A percentile compares a stretch with the other conserved stretches of the same genome.
These are phyloP conservation scores for Mikania micrantha DNA, from an alignment of 129 eudicot species.

Conservation along the genomic window DNA sequence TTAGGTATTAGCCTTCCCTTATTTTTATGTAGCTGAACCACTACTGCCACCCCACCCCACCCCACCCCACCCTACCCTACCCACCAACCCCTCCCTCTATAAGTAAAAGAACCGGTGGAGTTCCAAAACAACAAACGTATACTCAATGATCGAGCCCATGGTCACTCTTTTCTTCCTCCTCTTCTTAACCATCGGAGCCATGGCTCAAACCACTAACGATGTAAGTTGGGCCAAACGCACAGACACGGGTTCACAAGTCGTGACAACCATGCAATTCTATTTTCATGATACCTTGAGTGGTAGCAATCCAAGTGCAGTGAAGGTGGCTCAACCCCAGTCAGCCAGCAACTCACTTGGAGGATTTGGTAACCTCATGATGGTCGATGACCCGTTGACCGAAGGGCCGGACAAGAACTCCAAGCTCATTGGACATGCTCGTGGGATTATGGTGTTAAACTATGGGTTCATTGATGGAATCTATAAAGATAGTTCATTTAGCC, in stretches of 20 bases:
- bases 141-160: no score
- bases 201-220: conserved; percentile 22
- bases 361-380: conserved; percentile 53
- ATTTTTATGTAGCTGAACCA: no score
- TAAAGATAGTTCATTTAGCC: conserved; percentile 65
- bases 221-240: conserved; percentile 49
- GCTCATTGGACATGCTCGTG: conserved; percentile 66
- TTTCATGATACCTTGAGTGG: conserved; percentile 67
- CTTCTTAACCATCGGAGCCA: conserved; percentile 13
- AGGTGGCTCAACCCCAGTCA: conserved; percentile 43
- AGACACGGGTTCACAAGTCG: conserved; percentile 37
- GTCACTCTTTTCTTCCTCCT: no score
- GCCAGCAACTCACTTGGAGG: conserved; percentile 36
- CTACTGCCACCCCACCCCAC: no score
- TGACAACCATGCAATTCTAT: conserved; percentile 61
- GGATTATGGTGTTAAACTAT: conserved; percentile 49
- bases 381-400: conserved; percentile 58
- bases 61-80: no score
- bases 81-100: no score
- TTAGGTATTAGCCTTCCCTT: no score
- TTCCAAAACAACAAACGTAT: no score
- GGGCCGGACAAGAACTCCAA: conserved; percentile 58
- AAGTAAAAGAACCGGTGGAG: no score
- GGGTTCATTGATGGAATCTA: conserved; percentile 55
- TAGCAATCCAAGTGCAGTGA: conserved; percentile 37